Evolutionary conservation across 2,329 filamentous ascomycete species (phyloP).

Genomic region (Anthostomella pinea): DNA sequence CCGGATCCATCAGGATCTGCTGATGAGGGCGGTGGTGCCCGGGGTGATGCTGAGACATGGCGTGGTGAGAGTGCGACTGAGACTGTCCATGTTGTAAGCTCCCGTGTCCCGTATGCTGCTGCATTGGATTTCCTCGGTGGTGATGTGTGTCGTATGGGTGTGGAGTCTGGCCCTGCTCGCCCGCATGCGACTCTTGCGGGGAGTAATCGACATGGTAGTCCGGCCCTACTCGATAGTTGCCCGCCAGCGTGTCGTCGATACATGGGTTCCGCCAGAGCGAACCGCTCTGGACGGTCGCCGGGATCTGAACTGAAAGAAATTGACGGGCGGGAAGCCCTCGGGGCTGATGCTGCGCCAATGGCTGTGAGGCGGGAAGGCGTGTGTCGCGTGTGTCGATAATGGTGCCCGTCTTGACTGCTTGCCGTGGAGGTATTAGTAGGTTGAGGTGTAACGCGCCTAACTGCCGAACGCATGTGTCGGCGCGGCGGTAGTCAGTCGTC

Average conservation of each 20-base stretch:
- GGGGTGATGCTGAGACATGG: constrained; percentile 45
- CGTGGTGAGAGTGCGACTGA: constrained; percentile 36
- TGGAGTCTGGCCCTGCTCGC: constrained; percentile 61
- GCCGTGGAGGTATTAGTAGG: constrained; percentile 25
- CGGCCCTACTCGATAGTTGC: constrained; percentile 67
- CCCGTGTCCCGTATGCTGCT: constrained; percentile 46
- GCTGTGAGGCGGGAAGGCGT: constrained; percentile 27
- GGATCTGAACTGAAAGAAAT: constrained; percentile 60
- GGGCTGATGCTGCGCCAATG: constrained; percentile 45
- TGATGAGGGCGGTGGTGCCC: constrained; percentile 51
- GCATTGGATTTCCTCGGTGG: constrained; percentile 48
- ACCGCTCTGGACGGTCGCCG: constrained; percentile 70
- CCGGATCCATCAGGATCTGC: constrained; percentile 55
- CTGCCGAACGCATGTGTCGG: constrained; percentile 37
- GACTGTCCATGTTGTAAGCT: constrained; percentile 47
- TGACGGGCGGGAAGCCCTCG: constrained; percentile 50
- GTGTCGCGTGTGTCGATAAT: constrained; percentile 31
- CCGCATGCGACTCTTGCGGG: constrained; percentile 64
- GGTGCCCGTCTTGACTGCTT: constrained; percentile 30
- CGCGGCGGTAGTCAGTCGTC: constrained; percentile 22
- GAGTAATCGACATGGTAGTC: constrained; percentile 75
- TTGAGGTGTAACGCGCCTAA: constrained; percentile 29
- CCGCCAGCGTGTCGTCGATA: constrained; percentile 68
- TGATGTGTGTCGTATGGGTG: constrained; percentile 57
- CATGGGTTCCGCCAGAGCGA: constrained; percentile 77